Evolutionary conservation across 1,284 basidiomycete species (phyloP).

Genomic region (Apiotrichum sp.): DNA sequence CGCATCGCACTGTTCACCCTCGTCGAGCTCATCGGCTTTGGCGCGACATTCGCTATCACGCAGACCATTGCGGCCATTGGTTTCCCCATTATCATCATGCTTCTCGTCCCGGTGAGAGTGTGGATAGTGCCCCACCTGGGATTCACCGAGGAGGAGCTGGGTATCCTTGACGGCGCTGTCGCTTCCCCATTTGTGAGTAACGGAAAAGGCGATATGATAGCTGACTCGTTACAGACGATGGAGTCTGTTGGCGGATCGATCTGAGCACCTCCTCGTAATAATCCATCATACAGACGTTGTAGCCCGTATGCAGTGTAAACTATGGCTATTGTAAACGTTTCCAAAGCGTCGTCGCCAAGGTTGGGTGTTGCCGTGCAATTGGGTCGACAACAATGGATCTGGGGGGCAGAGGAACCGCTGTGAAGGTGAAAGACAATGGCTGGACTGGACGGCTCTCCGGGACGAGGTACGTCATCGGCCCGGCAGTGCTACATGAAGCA

Average conservation of each 20-base stretch:
- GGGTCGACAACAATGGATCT: too few species aligned
- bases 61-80: conserved; percentile 88
- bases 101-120: conserved; percentile 76
- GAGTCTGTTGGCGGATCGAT: conserved; percentile 50
- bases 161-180: conserved; percentile 78
- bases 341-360: too few species aligned
- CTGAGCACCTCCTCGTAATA: background rate
- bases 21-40: conserved; percentile 80
- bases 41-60: conserved; percentile 82
- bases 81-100: conserved; percentile 82
- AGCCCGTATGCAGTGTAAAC: too few species aligned
- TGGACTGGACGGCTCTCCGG: too few species aligned
- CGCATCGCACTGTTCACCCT: conserved; percentile 70
- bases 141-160: conserved; percentile 74
- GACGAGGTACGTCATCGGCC: too few species aligned
- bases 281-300: too few species aligned
- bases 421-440: too few species aligned
- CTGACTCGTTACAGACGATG: conserved; percentile 46
- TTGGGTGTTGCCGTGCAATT: too few species aligned
- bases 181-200: conserved; percentile 59
- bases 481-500: too few species aligned
- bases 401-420: too few species aligned
- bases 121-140: conserved; percentile 67
- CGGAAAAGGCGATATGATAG: too few species aligned
- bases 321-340: too few species aligned